Evolutionary conservation across 2,329 filamentous ascomycete genomes (phyloP), one percentile per base, ranked within the genome.

Genomic region (Byssoonygena ceratinophila): DNA sequence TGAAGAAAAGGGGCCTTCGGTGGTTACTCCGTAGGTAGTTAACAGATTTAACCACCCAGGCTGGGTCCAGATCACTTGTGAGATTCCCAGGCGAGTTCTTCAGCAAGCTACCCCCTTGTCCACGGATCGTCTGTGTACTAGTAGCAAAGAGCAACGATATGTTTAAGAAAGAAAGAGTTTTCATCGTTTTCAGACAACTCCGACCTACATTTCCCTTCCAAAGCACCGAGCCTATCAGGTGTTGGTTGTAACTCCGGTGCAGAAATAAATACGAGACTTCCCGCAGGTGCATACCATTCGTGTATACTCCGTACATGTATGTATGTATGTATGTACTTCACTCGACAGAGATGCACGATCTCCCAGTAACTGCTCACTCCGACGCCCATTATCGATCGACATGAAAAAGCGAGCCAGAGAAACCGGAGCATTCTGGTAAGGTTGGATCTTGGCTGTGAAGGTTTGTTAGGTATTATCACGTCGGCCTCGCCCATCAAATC

Each of bases 241-340:
- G 1, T 23, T 45, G 27, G 16, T 11, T 31, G 18, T 23, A 25
- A 37, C 27, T 27, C 32, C 11, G 29, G 6, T 47, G 45, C 45
- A 47, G 32, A 47, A 37, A 9, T n/a, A 47, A 47, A 47, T 47
- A 47, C 45, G 45, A 37, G 20, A 27, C 22, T 46, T 47, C 45
- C 45, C 45, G 45, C 32, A 22, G 31, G 20, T 37, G 45, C 45
- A 47, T 47, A 47, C 27, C 18, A 22, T 23, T 18, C 11, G n/a
- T n/a, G n/a, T n/a, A n/a, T n/a, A n/a, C n/a, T n/a, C n/a, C n/a
- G n/a, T n/a, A n/a, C n/a, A n/a, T n/a, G n/a, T n/a, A n/a, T n/a
- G n/a, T n/a, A 29, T 36, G 27, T 29, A 36, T 11, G 32, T 46
- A 22, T 36, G 4, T 36, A 46, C 32, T 22, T 8, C 27, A 31